Conservation (phyloP, 331 rosid genomes). For the Spiraea crenata region DNA sequence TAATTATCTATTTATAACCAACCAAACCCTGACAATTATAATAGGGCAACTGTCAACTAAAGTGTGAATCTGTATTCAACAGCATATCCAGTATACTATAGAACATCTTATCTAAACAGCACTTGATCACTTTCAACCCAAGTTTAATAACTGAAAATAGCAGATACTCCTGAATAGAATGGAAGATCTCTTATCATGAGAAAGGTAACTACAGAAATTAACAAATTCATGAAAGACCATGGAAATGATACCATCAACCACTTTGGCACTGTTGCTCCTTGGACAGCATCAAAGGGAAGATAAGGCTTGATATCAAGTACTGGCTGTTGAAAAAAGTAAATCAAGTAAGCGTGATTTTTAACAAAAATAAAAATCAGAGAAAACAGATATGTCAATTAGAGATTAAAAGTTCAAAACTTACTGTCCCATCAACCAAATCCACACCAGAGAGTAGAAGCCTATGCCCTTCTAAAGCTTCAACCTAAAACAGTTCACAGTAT, state of each 20-base stretch:
- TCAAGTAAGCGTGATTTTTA: constrained; percentile 11
- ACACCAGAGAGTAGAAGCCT: constrained; percentile 81
- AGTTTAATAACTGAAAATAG: neutral
- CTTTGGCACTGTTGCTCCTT: constrained; percentile 68
- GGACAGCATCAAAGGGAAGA: constrained; percentile 77
- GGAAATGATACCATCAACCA: constrained; percentile 67
- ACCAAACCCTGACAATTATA: neutral
- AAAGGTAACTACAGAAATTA: constrained; percentile 5
- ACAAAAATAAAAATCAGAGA: constrained; percentile 15
- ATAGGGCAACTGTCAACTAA: neutral
- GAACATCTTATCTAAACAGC: neutral
- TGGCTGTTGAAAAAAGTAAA: constrained; percentile 59
- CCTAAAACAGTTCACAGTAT: constrained; percentile 35
- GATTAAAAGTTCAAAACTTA: constrained; percentile 46
- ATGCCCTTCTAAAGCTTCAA: constrained; percentile 79
- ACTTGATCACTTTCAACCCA: neutral
- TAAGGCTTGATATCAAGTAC: constrained; percentile 92
- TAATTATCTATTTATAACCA: neutral
- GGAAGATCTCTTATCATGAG: neutral
- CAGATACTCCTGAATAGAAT: neutral
- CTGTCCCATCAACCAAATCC: constrained; percentile 93
- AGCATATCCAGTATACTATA: neutral
- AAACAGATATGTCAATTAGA: constrained; percentile 15
- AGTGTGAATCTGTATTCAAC: neutral
- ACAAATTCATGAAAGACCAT: constrained; percentile 26